These are phyloP conservation scores for Cryptomeria japonica DNA, from an alignment of 75 land plant species.

Conservation along the genomic window DNA sequence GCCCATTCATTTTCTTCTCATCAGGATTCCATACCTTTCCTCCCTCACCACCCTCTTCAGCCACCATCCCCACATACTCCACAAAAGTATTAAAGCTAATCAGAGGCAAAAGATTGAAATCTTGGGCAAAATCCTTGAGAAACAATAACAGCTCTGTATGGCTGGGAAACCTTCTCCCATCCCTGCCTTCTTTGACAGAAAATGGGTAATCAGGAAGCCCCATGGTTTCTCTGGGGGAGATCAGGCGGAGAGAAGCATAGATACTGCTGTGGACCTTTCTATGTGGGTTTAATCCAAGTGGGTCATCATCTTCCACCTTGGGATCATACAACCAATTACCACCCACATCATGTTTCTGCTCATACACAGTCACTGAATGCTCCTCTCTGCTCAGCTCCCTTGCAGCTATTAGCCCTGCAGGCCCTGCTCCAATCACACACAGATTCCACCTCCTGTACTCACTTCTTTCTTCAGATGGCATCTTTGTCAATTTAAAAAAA, in stretches of 20 bases:
- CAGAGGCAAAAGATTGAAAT: slow-evolving; percentile 44
- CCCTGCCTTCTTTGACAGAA: slow-evolving; percentile 43
- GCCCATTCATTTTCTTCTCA: background rate
- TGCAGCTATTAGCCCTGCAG: slow-evolving; percentile 62
- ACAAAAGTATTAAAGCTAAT: slow-evolving; percentile 36
- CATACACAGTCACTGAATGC: background rate
- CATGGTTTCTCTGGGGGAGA: slow-evolving; percentile 56
- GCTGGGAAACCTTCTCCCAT: slow-evolving; percentile 61
- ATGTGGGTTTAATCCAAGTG: slow-evolving; percentile 15
- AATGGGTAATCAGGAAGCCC: slow-evolving; percentile 68
- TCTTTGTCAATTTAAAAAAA: background rate
- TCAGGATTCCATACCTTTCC: slow-evolving; percentile 3
- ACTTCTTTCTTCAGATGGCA: slow-evolving; percentile 15
- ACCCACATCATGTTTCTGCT: slow-evolving; percentile 41
- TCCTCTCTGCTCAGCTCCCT: slow-evolving; percentile 62
- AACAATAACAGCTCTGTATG: slow-evolving; percentile 52
- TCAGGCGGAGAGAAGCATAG: slow-evolving; percentile 48
- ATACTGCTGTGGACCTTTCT: slow-evolving; percentile 55
- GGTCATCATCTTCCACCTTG: slow-evolving; percentile 22
- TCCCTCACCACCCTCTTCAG: background rate
- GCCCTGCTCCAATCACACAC: slow-evolving; percentile 73
- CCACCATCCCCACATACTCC: slow-evolving; percentile 49
- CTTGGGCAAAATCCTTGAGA: slow-evolving; percentile 45
- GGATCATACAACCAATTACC: slow-evolving; percentile 70
- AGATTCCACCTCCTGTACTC: slow-evolving; percentile 17